phyloP scores from a whole-genome alignment of 768 basidiomycete genomes.

The Boletus coccyginus region DNA sequence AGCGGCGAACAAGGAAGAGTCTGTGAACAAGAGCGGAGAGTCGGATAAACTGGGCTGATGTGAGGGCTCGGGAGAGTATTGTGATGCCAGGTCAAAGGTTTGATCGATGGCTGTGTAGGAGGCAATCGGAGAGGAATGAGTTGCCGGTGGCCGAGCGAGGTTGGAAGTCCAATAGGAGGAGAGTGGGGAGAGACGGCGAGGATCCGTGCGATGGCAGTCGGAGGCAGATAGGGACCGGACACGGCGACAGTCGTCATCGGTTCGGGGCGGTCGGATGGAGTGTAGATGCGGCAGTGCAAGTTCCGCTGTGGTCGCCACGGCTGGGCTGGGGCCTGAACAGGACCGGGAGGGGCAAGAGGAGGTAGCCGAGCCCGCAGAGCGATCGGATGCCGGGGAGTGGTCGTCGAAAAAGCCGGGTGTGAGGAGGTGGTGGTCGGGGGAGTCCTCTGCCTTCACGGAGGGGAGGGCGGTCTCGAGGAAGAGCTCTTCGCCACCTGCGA shows the following conservation, averaged over 20 bases:
- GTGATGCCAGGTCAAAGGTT: conserved; percentile 14
- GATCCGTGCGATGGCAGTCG: conserved; percentile 26
- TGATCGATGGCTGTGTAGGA: conserved; percentile 26
- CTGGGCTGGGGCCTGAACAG: conserved; percentile 24
- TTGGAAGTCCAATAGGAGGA: conserved; percentile 31
- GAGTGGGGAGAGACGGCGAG: conserved; percentile 33
- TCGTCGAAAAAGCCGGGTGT: conserved; percentile 36
- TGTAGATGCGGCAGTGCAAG: conserved; percentile 25
- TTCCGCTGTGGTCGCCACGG: conserved; percentile 21
- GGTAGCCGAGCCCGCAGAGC: conserved; percentile 29
- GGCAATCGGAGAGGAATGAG: conserved; percentile 24
- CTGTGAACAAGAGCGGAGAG: conserved; percentile 28
- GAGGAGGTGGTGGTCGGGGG: conserved; percentile 40
- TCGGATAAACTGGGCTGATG: conserved; percentile 24
- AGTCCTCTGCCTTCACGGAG: conserved; percentile 56
- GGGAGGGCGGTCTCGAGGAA: conserved; percentile 49
- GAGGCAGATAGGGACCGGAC: conserved; percentile 32
- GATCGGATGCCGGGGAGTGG: conserved; percentile 31
- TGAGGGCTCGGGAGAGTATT: conserved; percentile 25
- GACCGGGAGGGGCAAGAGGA: conserved; percentile 28
- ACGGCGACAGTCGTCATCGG: conserved; percentile 30
- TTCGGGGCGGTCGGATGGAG: conserved; percentile 17
- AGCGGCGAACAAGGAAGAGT: conserved; percentile 27
- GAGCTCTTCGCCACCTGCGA: conserved; percentile 77
- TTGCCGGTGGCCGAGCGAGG: conserved; percentile 22